A percentile compares a stretch with the other conserved stretches of the same genome.
phyloP scores from a whole-genome alignment of 371 early-diverging fungal genomes.

The Blakeslea trispora region DNA sequence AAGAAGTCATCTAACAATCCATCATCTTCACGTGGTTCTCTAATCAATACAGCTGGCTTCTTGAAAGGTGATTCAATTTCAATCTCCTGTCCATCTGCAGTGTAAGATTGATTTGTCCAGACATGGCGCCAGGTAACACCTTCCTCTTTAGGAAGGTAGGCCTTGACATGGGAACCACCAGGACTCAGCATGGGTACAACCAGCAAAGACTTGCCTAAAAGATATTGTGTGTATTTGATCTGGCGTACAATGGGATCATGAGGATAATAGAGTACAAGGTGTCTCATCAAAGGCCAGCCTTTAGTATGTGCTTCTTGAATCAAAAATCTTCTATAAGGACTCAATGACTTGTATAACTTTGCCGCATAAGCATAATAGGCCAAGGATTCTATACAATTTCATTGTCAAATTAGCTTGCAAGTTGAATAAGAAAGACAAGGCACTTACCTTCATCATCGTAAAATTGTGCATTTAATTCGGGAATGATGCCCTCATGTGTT shows the following conservation, averaged over 20 bases:
- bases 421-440: too few relatives aligned
- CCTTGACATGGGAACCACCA: constrained; percentile 29
- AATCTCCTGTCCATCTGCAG: constrained; percentile 29
- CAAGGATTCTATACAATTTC: constrained; percentile 20
- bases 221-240: constrained; percentile 30
- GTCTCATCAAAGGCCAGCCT: constrained; percentile 49
- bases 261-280: constrained; percentile 47
- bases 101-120: constrained; percentile 36
- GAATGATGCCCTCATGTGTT: constrained; percentile 50
- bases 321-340: constrained; percentile 36
- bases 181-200: constrained; percentile 26
- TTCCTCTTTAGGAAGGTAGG: constrained; percentile 35
- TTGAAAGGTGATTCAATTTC: constrained; percentile 33
- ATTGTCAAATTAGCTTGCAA: not conserved
- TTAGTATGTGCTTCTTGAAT: constrained; percentile 41
- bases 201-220: constrained; percentile 29
- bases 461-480: constrained; percentile 46
- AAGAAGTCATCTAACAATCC: constrained; percentile 31
- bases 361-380: constrained; percentile 34
- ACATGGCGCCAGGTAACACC: constrained; percentile 37
- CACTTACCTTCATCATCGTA: constrained; percentile 48
- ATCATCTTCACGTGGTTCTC: constrained; percentile 38
- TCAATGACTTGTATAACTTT: constrained; percentile 29
- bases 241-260: constrained; percentile 25
- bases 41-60: constrained; percentile 37